These are phyloP conservation scores for Claviceps pazoutovae DNA, from an alignment of 2,329 filamentous ascomycete species.

Conservation along the genomic window DNA sequence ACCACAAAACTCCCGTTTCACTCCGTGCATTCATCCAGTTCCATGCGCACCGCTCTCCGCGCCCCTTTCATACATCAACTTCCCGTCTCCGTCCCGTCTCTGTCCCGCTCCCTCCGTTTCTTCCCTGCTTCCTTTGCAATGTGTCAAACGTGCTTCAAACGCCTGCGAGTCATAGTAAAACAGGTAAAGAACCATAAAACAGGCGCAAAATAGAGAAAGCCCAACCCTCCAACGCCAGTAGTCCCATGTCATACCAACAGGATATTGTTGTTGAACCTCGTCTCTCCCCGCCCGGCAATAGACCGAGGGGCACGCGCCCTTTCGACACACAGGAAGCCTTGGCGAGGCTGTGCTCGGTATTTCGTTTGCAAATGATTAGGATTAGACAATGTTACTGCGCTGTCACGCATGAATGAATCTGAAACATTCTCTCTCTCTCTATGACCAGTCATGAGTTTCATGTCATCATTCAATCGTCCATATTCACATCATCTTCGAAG, in stretches of 20 bases:
- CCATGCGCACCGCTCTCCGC: neutral
- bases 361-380: neutral
- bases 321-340: neutral
- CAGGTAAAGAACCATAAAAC: neutral
- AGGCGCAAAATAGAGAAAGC: neutral
- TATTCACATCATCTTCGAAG: constrained; percentile 65
- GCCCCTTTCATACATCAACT: neutral
- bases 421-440: neutral
- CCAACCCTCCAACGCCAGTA: constrained; percentile 1
- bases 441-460: constrained; percentile 14
- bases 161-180: neutral
- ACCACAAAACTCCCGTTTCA: neutral
- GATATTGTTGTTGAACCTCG: neutral
- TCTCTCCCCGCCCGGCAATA: neutral
- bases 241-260: constrained; percentile 1
- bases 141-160: neutral
- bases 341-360: neutral
- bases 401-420: constrained; percentile 15
- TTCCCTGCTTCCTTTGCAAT: constrained; percentile 2
- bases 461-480: constrained; percentile 51
- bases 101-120: neutral
- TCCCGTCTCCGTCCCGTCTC: neutral
- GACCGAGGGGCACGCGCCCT: too few species aligned
- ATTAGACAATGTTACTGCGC: constrained; percentile 3
- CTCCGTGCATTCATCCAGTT: neutral